Conservation (phyloP, 1,284 basidiomycete species). For the Apiotrichum akiyoshidainum region DNA sequence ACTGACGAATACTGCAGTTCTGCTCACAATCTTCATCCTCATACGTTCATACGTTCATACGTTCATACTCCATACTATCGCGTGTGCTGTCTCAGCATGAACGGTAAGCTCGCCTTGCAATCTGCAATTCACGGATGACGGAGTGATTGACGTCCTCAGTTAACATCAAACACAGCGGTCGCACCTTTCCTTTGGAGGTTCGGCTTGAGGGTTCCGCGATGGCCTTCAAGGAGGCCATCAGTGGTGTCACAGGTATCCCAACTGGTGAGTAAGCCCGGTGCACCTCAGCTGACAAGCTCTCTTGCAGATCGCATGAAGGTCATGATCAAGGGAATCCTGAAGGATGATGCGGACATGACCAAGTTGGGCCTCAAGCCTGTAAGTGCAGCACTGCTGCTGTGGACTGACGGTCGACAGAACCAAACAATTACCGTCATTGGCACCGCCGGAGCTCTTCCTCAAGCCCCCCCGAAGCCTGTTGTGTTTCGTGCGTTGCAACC, state of each 20-base stretch:
- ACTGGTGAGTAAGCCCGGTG: constrained; percentile 31
- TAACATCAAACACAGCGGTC: constrained; percentile 87
- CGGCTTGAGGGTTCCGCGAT: constrained; percentile 59
- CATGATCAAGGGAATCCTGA: constrained; percentile 78
- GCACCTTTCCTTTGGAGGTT: constrained; percentile 56
- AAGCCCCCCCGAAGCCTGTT: constrained; percentile 71
- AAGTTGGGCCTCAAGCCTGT: constrained; percentile 79
- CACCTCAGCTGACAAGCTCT: background rate
- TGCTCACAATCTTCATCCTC: too few relatives aligned
- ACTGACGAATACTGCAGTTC: too few relatives aligned
- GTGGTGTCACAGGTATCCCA: constrained; percentile 79
- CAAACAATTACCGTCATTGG: constrained; percentile 65
- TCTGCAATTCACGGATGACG: too few relatives aligned
- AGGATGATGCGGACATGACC: constrained; percentile 79
- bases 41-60: too few relatives aligned
- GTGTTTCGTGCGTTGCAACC: constrained; percentile 63
- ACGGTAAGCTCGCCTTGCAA: background rate
- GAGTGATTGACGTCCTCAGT: constrained; percentile 51
- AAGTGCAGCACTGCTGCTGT: constrained; percentile 26
- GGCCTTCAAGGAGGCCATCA: constrained; percentile 78
- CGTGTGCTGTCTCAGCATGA: background rate
- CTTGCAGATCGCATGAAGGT: constrained; percentile 84
- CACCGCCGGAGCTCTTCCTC: constrained; percentile 83
- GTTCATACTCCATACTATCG: too few relatives aligned
- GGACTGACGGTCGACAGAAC: background rate